Evolutionary conservation across 441 rosid species (phyloP), one percentile per base, ranked within the genome.

Genomic region (Erysimum pusillum): DNA sequence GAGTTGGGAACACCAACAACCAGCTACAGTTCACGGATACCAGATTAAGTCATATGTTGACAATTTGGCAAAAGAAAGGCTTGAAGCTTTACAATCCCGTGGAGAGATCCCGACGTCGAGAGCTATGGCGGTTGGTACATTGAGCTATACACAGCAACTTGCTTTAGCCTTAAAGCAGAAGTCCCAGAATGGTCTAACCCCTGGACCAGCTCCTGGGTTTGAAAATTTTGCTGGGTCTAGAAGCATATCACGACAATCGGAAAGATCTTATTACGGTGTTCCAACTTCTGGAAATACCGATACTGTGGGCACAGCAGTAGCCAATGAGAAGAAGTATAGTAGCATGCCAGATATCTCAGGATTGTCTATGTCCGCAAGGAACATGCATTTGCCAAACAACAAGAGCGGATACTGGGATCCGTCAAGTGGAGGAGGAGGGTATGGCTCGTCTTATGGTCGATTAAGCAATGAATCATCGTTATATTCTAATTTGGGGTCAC

Each of bases 321-420:
- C 83, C 46, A 88, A 85, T 85, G 74, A 86, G 58, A 94, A 90
- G 85, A 90, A 90, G 73, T 90, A 83, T 77, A 93, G 84, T 76
- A 92, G 97, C 85, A 86, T 89, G 88, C 97, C 98, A 13, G 92
- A 87, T 86, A 89, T 94, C 63, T 86, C 98, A 1, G 97, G 92
- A 66, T 76, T 85, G 71, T 67, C 90, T 75, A 76, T 86, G 81
- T 86, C 94, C 17, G 84, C 78, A 42, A 83, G 87, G 71, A 87
- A 88, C 61, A 80, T 72, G 42, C 89, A 81, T 76, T 49, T 75
- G 22, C 57, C 74, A 63, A 69, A 85, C 73, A 85, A 81, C 67
- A 86, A 85, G 84, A 80, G 68, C 59, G 81, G 84, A 70, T 87
- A 77, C 60, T 77, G 90, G 92, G 90, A 84, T 70, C 71, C 75